Evolutionary conservation across 2,329 filamentous ascomycete species (phyloP), one percentile per base, ranked within the genome.

Genomic region (Ceratocystis cacaofunesta): DNA sequence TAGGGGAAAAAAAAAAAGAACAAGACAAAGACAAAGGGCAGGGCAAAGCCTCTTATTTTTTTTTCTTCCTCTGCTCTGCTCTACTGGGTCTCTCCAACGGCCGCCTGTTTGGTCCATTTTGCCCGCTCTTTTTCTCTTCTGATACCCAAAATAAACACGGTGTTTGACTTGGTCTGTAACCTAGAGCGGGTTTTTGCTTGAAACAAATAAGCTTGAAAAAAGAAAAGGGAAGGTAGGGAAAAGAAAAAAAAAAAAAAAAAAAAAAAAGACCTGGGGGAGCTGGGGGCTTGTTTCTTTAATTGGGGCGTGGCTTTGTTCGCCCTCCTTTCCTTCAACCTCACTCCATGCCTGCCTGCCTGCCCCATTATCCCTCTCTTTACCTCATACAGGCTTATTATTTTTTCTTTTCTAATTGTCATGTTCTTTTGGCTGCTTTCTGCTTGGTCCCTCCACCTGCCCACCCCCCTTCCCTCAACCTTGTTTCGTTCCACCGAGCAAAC

Each of bases 131-230:
- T 12, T 36, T 36, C 10, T 36, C 32, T 36, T 36, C 10, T 12
- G 32, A 36, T 36, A 12, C 32, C 32, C 32, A 30, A 30, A 58
- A 58, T 58, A 58, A 58, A 30, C 12, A n/a, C 28, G 32, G 52
- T 17, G 28, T 58, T 58, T 58, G 52, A 58, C 52, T 58, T 58
- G 52, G 28, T 58, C 52, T 58, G 52, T 58, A 58, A 58, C 52
- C 15, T 58, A 58, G 28, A 36, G 28, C 52, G 32, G 28, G 52
- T 58, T 58, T 58, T 58, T 58, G 52, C 52, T 58, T 58, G 52
- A 58, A 58, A 58, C 52, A 58, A 58, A 58, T 58, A 58, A 58
- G 52, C 52, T 58, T 58, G 52, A 58, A 32, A n/a, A 58, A 30
- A 52, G 44, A 46, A 15, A 46, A 46, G 44, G 44, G 44, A 25